Conservation (phyloP, 176 grass and related monocot species). For the Oryza officinalis region DNA sequence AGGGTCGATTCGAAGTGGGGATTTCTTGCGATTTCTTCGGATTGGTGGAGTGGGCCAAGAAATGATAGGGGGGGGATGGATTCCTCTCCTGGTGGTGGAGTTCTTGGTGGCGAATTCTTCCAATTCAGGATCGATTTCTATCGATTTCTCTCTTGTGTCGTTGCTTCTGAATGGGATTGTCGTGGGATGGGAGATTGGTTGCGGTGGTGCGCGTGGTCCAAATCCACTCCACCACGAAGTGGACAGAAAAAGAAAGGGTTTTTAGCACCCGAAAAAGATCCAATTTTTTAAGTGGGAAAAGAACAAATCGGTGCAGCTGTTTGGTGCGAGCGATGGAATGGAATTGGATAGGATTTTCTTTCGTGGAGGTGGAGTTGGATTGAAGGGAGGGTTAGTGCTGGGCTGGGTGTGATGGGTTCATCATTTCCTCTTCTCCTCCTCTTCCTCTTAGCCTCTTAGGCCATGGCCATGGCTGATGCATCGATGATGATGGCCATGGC, state of each 20-base stretch:
- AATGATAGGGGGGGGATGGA: constrained; percentile 32
- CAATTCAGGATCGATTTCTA: constrained; percentile 19
- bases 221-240: constrained; percentile 34
- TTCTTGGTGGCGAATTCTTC: constrained; percentile 37
- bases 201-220: constrained; percentile 36
- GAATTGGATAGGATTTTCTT: constrained; percentile 23
- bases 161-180: constrained; percentile 33
- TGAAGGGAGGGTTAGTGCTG: constrained; percentile 69
- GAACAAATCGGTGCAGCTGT: constrained; percentile 32
- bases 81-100: constrained; percentile 33
- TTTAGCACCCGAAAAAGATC: constrained; percentile 27
- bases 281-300: constrained; percentile 25
- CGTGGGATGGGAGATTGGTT: constrained; percentile 7
- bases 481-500: constrained; percentile 7
- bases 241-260: constrained; percentile 9
- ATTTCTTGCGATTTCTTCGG: constrained; percentile 32
- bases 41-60: constrained; percentile 43
- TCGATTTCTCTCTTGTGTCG: neutral
- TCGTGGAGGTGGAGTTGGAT: constrained; percentile 82
- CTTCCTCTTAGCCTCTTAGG: constrained; percentile 19
- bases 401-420: constrained; percentile 37
- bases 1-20: constrained; percentile 6
- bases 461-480: constrained; percentile 22
- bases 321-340: neutral
- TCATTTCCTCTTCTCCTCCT: constrained; percentile 33